These are phyloP conservation scores for Botrytis paeoniae DNA, from an alignment of 2,329 filamentous ascomycete genomes.

Conservation along the genomic window DNA sequence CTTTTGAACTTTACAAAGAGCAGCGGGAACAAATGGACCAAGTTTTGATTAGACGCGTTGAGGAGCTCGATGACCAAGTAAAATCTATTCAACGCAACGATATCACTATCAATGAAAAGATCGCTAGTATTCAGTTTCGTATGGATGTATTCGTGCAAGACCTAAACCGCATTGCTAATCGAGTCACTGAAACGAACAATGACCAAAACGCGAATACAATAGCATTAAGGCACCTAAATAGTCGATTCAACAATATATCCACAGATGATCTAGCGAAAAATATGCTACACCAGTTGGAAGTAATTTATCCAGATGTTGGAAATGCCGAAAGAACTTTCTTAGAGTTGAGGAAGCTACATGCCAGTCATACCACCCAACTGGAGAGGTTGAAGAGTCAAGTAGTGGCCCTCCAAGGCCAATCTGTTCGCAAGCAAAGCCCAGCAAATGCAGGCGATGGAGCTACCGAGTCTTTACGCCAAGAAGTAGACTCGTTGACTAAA, in stretches of 20 bases:
- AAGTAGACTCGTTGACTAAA: slow-evolving; percentile 5
- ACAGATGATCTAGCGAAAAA: slow-evolving; percentile 13
- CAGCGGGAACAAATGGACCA: neutral
- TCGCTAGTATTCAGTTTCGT: neutral
- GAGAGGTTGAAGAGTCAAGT: neutral
- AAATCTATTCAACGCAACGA: too few relatives aligned
- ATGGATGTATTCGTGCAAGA: neutral
- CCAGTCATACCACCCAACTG: neutral
- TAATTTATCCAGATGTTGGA: slow-evolving; percentile 11
- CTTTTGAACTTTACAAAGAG: neutral
- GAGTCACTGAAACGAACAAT: neutral
- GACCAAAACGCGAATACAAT: slow-evolving; percentile 6
- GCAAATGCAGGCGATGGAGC: neutral
- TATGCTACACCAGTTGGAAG: slow-evolving; percentile 16
- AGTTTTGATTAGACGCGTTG: neutral
- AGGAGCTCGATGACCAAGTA: neutral
- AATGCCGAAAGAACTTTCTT: neutral
- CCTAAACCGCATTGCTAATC: neutral
- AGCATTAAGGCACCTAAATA: slow-evolving; percentile 4
- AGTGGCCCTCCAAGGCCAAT: neutral
- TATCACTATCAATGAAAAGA: neutral
- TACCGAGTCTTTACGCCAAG: slow-evolving; percentile 12
- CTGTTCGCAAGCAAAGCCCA: neutral
- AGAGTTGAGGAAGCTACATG: neutral
- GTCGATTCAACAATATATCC: slow-evolving; percentile 5